A percentile compares a stretch with the other conserved stretches of the same genome.
Conservation (phyloP, 208 protist species). For the Phytomonas sp. region DNA sequence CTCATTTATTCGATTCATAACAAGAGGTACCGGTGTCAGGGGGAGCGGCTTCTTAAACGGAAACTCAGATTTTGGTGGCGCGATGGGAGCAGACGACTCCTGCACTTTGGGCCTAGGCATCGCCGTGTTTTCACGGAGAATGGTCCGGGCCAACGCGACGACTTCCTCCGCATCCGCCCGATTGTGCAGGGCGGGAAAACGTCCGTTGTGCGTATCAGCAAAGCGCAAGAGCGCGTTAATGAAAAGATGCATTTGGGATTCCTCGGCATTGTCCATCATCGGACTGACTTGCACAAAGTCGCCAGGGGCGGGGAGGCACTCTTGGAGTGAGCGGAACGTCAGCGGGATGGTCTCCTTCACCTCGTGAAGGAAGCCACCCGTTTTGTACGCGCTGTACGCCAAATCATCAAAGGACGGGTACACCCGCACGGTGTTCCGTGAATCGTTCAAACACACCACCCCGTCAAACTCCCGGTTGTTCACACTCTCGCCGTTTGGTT, state of each 20-base stretch:
- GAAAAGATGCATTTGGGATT: conserved; percentile 58
- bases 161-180: conserved; percentile 48
- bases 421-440: conserved; percentile 68
- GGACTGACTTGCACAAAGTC: conserved; percentile 65
- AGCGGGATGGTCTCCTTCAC: conserved; percentile 55
- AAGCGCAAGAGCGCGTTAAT: conserved; percentile 59
- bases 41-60: conserved; percentile 44
- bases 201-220: conserved; percentile 45
- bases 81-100: conserved; percentile 2
- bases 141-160: conserved; percentile 34
- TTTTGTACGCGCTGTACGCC: conserved; percentile 68
- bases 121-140: conserved; percentile 49
- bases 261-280: conserved; percentile 83
- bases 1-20: conserved; percentile 53
- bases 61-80: conserved; percentile 51
- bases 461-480: conserved; percentile 63
- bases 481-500: conserved; percentile 47
- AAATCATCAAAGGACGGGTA: conserved; percentile 73
- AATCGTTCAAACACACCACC: conserved; percentile 67
- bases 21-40: conserved; percentile 43
- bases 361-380: conserved; percentile 82
- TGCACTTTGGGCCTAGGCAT: conserved; percentile 14
- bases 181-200: conserved; percentile 60
- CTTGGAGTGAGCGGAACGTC: conserved; percentile 51
- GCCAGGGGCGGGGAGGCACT: conserved; percentile 44